phyloP scores from a whole-genome alignment of 345 rosid species.

The Gossypium anomalum region DNA sequence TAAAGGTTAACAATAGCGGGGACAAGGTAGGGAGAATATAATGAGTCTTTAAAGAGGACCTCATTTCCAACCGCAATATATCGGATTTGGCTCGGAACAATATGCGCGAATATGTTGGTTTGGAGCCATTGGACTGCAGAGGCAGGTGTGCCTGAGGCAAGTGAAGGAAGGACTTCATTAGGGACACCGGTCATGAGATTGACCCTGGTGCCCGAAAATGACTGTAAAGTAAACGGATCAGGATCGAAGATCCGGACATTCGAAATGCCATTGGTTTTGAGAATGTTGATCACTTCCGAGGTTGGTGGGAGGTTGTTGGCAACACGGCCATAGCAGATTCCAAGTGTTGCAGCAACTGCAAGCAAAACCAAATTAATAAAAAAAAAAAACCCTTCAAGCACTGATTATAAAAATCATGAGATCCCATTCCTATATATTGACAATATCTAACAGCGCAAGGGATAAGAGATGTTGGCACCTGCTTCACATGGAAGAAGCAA shows the following conservation, averaged over 20 bases:
- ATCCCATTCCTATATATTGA: background rate
- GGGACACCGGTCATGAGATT: constrained; percentile 34
- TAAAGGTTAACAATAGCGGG: constrained; percentile 9
- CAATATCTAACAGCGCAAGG: background rate
- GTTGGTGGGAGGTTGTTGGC: constrained; percentile 39
- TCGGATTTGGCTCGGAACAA: constrained; percentile 32
- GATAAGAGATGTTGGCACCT: background rate
- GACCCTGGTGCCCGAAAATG: constrained; percentile 37
- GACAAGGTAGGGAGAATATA: background rate
- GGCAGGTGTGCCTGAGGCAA: constrained; percentile 18
- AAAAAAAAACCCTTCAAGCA: background rate
- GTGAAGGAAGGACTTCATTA: constrained; percentile 26
- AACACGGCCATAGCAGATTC: constrained; percentile 37
- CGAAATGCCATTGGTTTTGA: constrained; percentile 23
- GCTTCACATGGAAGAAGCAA: constrained; percentile 5
- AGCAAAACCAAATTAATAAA: background rate
- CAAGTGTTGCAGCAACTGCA: constrained; percentile 23
- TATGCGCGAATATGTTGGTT: constrained; percentile 24
- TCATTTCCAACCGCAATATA: constrained; percentile 58
- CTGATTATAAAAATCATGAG: background rate
- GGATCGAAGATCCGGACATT: constrained; percentile 40
- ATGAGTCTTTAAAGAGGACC: constrained; percentile 24
- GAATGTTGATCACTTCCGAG: constrained; percentile 28
- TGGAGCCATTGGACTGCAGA: constrained; percentile 32
- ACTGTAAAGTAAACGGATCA: constrained; percentile 33